phyloP scores from a whole-genome alignment of 2,329 filamentous ascomycete species.

The Cryphonectria japonica region DNA sequence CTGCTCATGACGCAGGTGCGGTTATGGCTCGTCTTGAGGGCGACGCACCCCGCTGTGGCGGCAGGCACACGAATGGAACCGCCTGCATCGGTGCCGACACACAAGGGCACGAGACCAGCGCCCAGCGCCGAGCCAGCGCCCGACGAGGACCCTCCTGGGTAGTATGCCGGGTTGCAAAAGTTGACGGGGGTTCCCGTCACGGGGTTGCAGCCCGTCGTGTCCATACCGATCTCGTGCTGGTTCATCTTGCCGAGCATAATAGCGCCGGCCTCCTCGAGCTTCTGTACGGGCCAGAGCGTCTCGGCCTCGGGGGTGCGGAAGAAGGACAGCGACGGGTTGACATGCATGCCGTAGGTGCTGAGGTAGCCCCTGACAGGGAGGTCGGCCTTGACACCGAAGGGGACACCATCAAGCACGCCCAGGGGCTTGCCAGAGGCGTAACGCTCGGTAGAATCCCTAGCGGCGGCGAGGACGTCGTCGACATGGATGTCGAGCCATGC shows the following conservation, averaged over 20 bases:
- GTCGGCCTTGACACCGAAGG: conserved; percentile 84
- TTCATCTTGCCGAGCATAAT: conserved; percentile 75
- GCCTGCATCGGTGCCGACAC: conserved; percentile 75
- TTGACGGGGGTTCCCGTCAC: conserved; percentile 76
- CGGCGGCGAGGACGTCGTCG: conserved; percentile 67
- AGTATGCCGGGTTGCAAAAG: conserved; percentile 76
- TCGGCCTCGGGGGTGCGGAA: conserved; percentile 54
- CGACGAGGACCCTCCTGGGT: conserved; percentile 80
- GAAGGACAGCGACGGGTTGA: conserved; percentile 44
- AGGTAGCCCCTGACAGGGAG: conserved; percentile 72
- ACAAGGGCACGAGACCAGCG: conserved; percentile 74
- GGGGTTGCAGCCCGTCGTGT: conserved; percentile 84
- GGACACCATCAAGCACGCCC: conserved; percentile 78
- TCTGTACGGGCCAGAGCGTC: conserved; percentile 72
- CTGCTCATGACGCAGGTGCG: conserved; percentile 63
- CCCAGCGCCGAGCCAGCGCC: conserved; percentile 73
- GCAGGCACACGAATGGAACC: conserved; percentile 76
- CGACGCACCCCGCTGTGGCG: conserved; percentile 78
- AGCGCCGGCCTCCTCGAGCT: conserved; percentile 75
- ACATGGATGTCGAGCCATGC: conserved; percentile 73
- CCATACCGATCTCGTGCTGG: conserved; percentile 80
- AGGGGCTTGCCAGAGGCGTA: conserved; percentile 69
- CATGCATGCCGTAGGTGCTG: conserved; percentile 67
- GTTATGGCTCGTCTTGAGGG: conserved; percentile 78
- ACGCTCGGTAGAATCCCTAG: conserved; percentile 72